Conservation (phyloP, 2,329 filamentous ascomycete species). For the Alternaria angustiovoidea region DNA sequence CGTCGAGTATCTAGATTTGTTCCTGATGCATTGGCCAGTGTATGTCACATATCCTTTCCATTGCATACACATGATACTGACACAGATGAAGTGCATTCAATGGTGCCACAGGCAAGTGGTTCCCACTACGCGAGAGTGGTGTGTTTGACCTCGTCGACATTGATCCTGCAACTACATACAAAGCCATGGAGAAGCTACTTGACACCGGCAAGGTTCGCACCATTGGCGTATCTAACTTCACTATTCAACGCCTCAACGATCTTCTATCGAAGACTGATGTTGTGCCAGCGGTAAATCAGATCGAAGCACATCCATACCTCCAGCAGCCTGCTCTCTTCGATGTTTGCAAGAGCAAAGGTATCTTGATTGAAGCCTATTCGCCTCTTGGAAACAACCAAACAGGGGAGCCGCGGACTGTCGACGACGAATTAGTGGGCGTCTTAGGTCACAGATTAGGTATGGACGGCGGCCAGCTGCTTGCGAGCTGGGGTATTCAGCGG, state of each 20-base stretch:
- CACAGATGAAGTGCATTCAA: slow-evolving; percentile 24
- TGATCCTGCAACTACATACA: slow-evolving; percentile 80
- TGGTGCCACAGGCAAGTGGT: slow-evolving; percentile 45
- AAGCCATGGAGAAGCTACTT: slow-evolving; percentile 72
- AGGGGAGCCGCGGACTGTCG: slow-evolving; percentile 62
- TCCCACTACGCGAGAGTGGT: slow-evolving; percentile 58
- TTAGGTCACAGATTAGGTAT: slow-evolving; percentile 60
- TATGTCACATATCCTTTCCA: slow-evolving; percentile 1
- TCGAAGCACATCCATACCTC: slow-evolving; percentile 59
- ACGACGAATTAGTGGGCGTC: slow-evolving; percentile 42
- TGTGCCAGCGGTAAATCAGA: slow-evolving; percentile 70
- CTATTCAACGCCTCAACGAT: slow-evolving; percentile 76
- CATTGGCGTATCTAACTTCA: slow-evolving; percentile 86
- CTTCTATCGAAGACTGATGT: slow-evolving; percentile 68
- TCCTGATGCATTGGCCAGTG: slow-evolving; percentile 71
- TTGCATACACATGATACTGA: background rate
- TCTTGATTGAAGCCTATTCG: slow-evolving; percentile 76
- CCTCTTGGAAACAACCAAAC: slow-evolving; percentile 72
- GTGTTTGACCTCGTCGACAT: slow-evolving; percentile 75
- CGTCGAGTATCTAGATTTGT: slow-evolving; percentile 72
- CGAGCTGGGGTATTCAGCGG: slow-evolving; percentile 80
- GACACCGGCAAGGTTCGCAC: slow-evolving; percentile 74
- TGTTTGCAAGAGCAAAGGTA: slow-evolving; percentile 74
- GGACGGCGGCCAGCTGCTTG: slow-evolving; percentile 75
- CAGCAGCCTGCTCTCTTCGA: slow-evolving; percentile 61